A percentile compares a stretch with the other conserved stretches of the same genome.
phyloP scores from a whole-genome alignment of 306 rosid genomes.

The Urtica urens region DNA sequence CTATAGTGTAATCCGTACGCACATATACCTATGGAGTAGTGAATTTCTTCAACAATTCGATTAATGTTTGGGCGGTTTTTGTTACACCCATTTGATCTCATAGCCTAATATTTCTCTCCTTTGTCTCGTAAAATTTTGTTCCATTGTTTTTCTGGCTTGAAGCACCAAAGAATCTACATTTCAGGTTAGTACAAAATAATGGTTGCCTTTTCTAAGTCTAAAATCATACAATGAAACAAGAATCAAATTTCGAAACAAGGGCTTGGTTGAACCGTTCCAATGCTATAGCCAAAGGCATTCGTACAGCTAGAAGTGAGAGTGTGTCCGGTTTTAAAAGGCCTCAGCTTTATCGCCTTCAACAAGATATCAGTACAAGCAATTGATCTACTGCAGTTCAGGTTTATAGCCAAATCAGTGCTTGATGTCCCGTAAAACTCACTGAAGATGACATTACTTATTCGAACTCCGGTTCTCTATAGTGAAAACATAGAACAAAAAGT shows the following conservation, averaged over 20 bases:
- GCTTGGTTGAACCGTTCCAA: slow-evolving; percentile 22
- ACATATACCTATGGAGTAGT: no score
- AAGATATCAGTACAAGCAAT: slow-evolving; percentile 25
- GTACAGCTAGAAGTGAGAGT: slow-evolving; percentile 23
- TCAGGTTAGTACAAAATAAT: no score
- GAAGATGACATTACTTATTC: slow-evolving; percentile 19
- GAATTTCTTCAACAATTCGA: no score
- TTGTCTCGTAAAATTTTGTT: no score
- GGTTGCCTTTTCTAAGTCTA: no score
- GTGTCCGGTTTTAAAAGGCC: slow-evolving; percentile 4
- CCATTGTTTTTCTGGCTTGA: no score
- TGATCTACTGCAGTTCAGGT: slow-evolving; percentile 21
- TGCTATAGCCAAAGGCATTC: slow-evolving; percentile 23
- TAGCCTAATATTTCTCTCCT: no score
- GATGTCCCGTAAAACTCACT: slow-evolving; percentile 24
- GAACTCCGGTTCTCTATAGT: slow-evolving; percentile 21
- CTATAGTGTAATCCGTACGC: no score
- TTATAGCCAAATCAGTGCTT: slow-evolving; percentile 19
- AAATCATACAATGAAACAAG: background rate
- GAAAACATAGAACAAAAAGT: background rate
- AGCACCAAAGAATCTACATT: no score
- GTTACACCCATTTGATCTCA: no score
- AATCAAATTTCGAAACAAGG: slow-evolving; percentile 14
- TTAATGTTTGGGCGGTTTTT: no score
- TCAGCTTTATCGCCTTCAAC: slow-evolving; percentile 12